These are phyloP conservation scores for Alternaria burnsii DNA, from an alignment of 2,329 filamentous ascomycete species.

Conservation along the genomic window DNA sequence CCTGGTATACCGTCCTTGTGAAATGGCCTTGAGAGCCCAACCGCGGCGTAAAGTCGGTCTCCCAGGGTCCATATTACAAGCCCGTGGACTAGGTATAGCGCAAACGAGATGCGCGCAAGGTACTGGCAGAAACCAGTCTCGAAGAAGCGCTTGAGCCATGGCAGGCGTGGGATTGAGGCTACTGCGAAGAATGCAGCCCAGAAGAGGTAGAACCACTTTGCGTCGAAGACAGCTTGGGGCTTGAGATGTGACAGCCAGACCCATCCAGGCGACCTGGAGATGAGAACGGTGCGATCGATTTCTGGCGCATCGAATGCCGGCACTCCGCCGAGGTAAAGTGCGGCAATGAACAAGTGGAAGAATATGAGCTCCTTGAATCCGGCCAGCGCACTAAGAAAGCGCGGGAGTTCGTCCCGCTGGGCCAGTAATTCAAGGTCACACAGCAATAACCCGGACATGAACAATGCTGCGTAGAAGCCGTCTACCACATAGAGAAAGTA, in stretches of 20 bases:
- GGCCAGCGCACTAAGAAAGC: conserved; percentile 62
- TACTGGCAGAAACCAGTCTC: conserved; percentile 62
- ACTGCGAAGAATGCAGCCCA: conserved; percentile 67
- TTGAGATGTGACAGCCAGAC: conserved; percentile 68
- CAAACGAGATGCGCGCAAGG: conserved; percentile 65
- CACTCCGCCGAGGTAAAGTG: conserved; percentile 68
- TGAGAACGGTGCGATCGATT: conserved; percentile 53
- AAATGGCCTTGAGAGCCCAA: conserved; percentile 62
- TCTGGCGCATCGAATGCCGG: conserved; percentile 58
- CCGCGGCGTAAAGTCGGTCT: conserved; percentile 69
- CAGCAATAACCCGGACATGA: conserved; percentile 48
- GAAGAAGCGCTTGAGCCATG: conserved; percentile 59
- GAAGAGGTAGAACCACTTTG: conserved; percentile 74
- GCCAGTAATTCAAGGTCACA: conserved; percentile 49
- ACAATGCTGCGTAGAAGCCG: conserved; percentile 63
- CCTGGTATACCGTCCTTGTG: conserved; percentile 62
- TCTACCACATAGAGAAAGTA: conserved; percentile 76
- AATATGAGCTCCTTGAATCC: conserved; percentile 58
- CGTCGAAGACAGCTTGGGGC: conserved; percentile 71
- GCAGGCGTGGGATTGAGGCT: conserved; percentile 64
- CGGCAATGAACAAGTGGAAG: conserved; percentile 56
- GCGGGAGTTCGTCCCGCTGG: conserved; percentile 36
- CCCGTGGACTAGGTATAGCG: conserved; percentile 68
- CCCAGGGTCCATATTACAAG: conserved; percentile 55
- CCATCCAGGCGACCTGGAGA: conserved; percentile 68